Evolutionary conservation across 2,329 filamentous ascomycete species (phyloP).

Genomic region (Penicillium fuscoglaucum): DNA sequence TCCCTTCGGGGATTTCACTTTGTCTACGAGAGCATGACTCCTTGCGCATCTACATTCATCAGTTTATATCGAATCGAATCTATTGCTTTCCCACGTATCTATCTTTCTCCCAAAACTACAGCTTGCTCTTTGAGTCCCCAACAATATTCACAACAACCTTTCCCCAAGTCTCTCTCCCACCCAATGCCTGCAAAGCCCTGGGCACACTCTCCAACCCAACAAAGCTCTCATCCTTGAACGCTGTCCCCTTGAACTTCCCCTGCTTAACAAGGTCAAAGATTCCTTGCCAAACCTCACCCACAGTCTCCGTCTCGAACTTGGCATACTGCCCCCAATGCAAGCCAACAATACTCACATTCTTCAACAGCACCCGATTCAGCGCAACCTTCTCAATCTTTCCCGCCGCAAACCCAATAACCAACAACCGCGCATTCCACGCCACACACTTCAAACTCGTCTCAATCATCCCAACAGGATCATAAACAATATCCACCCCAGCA

Average conservation of each 20-base stretch:
- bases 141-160: conserved; percentile 91
- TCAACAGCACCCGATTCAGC: conserved; percentile 86
- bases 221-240: conserved; percentile 79
- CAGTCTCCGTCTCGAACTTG: conserved; percentile 67
- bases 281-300: conserved; percentile 75
- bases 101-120: conserved; percentile 25
- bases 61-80: conserved; percentile 9
- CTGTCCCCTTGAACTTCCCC: conserved; percentile 78
- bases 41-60: conserved; percentile 44
- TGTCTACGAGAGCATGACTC: conserved; percentile 48
- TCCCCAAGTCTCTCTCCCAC: conserved; percentile 83
- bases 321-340: conserved; percentile 90
- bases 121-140: conserved; percentile 57
- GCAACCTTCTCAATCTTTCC: conserved; percentile 87
- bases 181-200: conserved; percentile 73
- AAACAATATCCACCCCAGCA: conserved; percentile 83
- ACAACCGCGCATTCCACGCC: conserved; percentile 85
- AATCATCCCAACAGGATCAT: conserved; percentile 89
- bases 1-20: conserved; percentile 12
- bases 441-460: conserved; percentile 87
- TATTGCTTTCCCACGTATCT: neutral
- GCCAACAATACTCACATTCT: conserved; percentile 88
- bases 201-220: conserved; percentile 78
- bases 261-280: conserved; percentile 74
- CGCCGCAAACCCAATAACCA: conserved; percentile 87